Conservation (phyloP, 805 yeast species). For the Saccharomycopsis fermentans region DNA sequence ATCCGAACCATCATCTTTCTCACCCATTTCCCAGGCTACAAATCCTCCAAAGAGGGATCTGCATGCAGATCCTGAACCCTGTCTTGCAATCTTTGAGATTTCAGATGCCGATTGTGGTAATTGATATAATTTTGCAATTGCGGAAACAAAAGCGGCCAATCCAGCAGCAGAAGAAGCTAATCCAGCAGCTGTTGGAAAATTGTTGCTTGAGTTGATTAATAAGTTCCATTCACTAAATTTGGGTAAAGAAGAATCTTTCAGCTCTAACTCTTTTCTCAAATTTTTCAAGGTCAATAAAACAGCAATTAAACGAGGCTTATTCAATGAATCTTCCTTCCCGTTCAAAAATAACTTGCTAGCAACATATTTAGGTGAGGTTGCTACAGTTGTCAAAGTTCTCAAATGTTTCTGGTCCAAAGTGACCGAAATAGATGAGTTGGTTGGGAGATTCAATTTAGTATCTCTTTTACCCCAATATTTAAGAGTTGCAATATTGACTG, state of each 20-base stretch:
- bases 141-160: slow-evolving; percentile 86
- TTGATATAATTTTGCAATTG: slow-evolving; percentile 77
- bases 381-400: slow-evolving; percentile 84
- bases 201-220: slow-evolving; percentile 84
- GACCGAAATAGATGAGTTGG: slow-evolving; percentile 92
- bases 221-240: slow-evolving; percentile 54
- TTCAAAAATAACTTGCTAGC: slow-evolving; percentile 76
- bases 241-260: slow-evolving; percentile 42
- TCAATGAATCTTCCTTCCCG: slow-evolving; percentile 68
- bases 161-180: slow-evolving; percentile 98
- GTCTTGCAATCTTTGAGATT: slow-evolving; percentile 87
- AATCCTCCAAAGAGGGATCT: slow-evolving; percentile 94
- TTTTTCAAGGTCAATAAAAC: slow-evolving; percentile 56
- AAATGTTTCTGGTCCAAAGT: slow-evolving; percentile 87
- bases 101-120: slow-evolving; percentile 81
- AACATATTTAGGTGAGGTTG: slow-evolving; percentile 46
- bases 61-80: slow-evolving; percentile 98
- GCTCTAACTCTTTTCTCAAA: slow-evolving; percentile 55
- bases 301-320: slow-evolving; percentile 38
- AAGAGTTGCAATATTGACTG: slow-evolving; percentile 94
- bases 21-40: slow-evolving; percentile 99
- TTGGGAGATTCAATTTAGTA: slow-evolving; percentile 77
- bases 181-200: slow-evolving; percentile 99
- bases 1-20: slow-evolving; percentile 64
- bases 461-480: slow-evolving; percentile 99